Conservation (phyloP, 2,329 filamentous ascomycete genomes). For the Plenodomus tracheiphilus region DNA sequence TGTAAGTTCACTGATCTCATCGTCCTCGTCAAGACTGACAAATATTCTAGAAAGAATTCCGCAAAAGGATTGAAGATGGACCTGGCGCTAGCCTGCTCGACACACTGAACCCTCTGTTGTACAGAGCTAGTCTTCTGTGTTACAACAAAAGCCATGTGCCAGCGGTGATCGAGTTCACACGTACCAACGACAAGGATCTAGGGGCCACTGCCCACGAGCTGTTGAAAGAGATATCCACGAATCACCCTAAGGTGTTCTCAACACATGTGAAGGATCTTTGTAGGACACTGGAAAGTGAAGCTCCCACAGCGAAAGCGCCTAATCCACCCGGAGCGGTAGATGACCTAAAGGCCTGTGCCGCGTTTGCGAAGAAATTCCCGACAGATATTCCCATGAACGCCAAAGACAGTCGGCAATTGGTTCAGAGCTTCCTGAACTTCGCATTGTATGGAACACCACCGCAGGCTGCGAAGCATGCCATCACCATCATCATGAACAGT, state of each 20-base stretch:
- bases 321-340: slow-evolving; percentile 81
- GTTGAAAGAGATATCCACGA: slow-evolving; percentile 86
- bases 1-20: slow-evolving; percentile 19
- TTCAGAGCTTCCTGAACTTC: slow-evolving; percentile 79
- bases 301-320: slow-evolving; percentile 67
- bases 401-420: slow-evolving; percentile 72
- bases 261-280: slow-evolving; percentile 91
- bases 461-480: slow-evolving; percentile 87
- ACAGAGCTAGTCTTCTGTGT: slow-evolving; percentile 79
- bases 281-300: slow-evolving; percentile 79
- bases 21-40: slow-evolving; percentile 12
- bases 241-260: slow-evolving; percentile 88
- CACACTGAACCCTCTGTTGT: slow-evolving; percentile 79
- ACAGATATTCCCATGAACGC: slow-evolving; percentile 70
- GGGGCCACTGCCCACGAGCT: slow-evolving; percentile 83
- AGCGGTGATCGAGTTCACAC: slow-evolving; percentile 83
- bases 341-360: slow-evolving; percentile 89
- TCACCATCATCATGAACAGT: slow-evolving; percentile 83
- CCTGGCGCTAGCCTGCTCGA: slow-evolving; percentile 70
- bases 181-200: slow-evolving; percentile 78
- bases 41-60: slow-evolving; percentile 68
- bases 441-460: slow-evolving; percentile 80
- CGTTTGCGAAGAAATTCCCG: slow-evolving; percentile 84
- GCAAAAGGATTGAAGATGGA: slow-evolving; percentile 74
- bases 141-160: slow-evolving; percentile 95